Evolutionary conservation across 768 basidiomycete species (phyloP), one percentile per base, ranked within the genome.

Genomic region (Russula lepida): DNA sequence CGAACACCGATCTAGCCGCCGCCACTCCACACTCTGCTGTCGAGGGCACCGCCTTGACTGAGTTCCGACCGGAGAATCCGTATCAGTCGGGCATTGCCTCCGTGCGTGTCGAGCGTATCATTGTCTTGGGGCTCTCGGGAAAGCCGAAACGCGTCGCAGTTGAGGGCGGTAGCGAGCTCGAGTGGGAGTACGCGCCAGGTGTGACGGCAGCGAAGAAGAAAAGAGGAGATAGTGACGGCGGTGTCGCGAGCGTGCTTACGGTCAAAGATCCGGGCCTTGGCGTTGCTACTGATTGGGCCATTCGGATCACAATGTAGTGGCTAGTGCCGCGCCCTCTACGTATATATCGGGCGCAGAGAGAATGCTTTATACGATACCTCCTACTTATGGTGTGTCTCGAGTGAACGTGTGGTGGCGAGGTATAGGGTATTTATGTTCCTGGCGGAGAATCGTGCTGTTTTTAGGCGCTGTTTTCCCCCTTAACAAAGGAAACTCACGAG

Each of bases 61-160:
- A 67, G 25, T 89, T 84, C 68, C 72, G 82, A 62, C 72, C 78
- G 33, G 60, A 63, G 12, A 97, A 97, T 71, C 75, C 72, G 21
- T 98, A 84, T 74, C 89, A 86, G 56, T 75, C 78, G 72, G 80
- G 71, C 57, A 77, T 97, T 35, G 77, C 69, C 47, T 76, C 79
- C 44, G 92, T 98, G 59, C 76, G 86, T 51, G 84, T 98, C 19
- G 94, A 95, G 73, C 84, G 84, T 72, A 70, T 98, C 25, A 78
- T 95, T 47, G 77, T 98, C 4, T 72, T 92, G 5, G 95, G 95
- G 2, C 73, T 97, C 61, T 69, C 73, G 21, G 69, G 60, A 32
- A 82, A 81, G 71, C 95, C 95, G 3, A 75, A 70, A 49, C 78
- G 74, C 50, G 84, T 95, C 30, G 81, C 75, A 67, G 68, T 79